These are phyloP conservation scores for Acorus gramineus DNA, from an alignment of 106 monocot species.

Conservation along the genomic window DNA sequence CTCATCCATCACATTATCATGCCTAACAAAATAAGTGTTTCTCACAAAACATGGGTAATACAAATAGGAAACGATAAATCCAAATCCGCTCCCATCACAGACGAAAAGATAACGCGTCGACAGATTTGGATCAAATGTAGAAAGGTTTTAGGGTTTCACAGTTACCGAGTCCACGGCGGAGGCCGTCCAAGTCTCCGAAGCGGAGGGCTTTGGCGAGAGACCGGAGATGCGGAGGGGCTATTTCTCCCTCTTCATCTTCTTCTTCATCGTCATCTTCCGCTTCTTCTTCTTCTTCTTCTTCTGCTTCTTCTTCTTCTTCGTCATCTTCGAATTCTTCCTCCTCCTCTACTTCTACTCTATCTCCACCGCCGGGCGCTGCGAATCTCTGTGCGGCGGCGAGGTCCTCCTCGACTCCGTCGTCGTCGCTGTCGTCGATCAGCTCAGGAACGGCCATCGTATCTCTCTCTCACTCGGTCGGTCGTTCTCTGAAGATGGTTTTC, in stretches of 20 bases:
- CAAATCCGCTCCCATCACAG: too few species aligned
- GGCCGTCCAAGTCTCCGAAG: constrained; percentile 34
- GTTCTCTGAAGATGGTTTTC: too few species aligned
- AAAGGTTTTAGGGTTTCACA: neutral
- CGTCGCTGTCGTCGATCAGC: constrained; percentile 30
- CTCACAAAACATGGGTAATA: too few species aligned
- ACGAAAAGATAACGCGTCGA: neutral
- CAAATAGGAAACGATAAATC: neutral
- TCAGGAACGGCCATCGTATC: constrained; percentile 34
- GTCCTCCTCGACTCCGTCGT: constrained; percentile 16
- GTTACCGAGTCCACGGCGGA: constrained; percentile 39
- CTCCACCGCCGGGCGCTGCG: too few species aligned
- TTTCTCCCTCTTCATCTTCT: neutral
- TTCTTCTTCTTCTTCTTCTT: constrained; percentile 3
- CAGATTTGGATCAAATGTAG: too few species aligned
- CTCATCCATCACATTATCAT: too few species aligned
- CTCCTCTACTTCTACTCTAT: too few species aligned
- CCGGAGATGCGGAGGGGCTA: constrained; percentile 33
- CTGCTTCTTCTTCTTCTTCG: constrained; percentile 14
- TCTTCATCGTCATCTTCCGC: too few species aligned
- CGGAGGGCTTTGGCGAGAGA: constrained; percentile 32
- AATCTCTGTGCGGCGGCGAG: neutral
- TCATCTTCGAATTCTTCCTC: too few species aligned
- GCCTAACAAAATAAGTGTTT: too few species aligned
- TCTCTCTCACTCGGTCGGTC: too few species aligned